Conservation (phyloP, 2,329 filamentous ascomycete species). For the Sporothrix dimorphospora region DNA sequence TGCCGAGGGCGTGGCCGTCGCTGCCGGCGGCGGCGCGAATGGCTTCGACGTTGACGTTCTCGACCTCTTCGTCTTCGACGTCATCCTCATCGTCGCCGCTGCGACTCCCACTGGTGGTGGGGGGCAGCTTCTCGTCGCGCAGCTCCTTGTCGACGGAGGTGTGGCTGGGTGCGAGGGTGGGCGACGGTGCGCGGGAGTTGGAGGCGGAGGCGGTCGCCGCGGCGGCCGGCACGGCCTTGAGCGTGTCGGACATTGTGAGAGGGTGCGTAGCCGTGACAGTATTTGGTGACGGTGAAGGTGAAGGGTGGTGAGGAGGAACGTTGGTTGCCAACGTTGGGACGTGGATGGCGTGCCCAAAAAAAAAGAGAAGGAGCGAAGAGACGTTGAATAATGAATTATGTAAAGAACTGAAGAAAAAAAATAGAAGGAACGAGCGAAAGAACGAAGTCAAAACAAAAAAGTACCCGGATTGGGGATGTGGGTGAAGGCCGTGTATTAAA, state of each 20-base stretch:
- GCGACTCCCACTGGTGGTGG: not conserved
- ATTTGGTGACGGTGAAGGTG: too few species aligned
- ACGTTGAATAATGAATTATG: not conserved
- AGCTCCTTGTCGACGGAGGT: slow-evolving; percentile 24
- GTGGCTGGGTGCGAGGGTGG: slow-evolving; percentile 27
- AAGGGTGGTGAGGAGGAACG: not conserved
- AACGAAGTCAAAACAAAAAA: not conserved
- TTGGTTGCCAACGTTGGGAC: not conserved
- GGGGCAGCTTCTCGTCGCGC: slow-evolving; percentile 6
- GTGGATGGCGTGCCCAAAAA: not conserved
- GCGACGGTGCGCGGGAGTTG: slow-evolving; percentile 27
- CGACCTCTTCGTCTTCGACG: not conserved
- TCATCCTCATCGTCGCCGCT: slow-evolving; percentile 12
- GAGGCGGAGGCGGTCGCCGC: not conserved
- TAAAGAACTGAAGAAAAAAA: not conserved
- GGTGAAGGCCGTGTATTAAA: slow-evolving; percentile 5
- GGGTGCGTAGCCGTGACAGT: not conserved
- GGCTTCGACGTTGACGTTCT: slow-evolving; percentile 21
- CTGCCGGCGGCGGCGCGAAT: slow-evolving; percentile 19
- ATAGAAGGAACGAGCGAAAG: not conserved
- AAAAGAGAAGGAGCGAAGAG: not conserved
- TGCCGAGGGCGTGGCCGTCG: slow-evolving; percentile 11
- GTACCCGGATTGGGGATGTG: not conserved
- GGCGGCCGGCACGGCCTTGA: slow-evolving; percentile 9
- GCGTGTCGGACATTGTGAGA: slow-evolving; percentile 6